Conservation (phyloP, 495 filamentous ascomycete species). For the Xylaria cubensis region DNA sequence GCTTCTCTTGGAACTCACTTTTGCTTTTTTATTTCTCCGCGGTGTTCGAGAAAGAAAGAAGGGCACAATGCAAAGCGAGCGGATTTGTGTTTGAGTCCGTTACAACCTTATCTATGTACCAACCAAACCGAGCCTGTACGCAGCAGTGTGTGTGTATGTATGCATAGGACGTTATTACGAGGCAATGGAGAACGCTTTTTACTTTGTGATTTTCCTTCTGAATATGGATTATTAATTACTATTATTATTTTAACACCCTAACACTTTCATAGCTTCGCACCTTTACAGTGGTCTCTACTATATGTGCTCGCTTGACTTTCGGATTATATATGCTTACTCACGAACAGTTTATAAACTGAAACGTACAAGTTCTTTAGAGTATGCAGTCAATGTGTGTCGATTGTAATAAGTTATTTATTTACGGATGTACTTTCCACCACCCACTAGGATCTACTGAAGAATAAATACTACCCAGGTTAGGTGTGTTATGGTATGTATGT, state of each 20-base stretch:
- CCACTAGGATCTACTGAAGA: background rate
- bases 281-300: background rate
- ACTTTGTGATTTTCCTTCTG: constrained; percentile 8
- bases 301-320: background rate
- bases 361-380: too few relatives aligned
- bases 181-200: constrained; percentile 21
- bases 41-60: background rate
- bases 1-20: background rate
- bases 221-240: background rate
- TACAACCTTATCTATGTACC: background rate
- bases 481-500: background rate
- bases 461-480: background rate
- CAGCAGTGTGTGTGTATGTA: constrained; percentile 30
- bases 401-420: constrained; percentile 10
- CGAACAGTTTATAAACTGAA: too few relatives aligned
- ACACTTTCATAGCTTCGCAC: background rate
- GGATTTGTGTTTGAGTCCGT: background rate
- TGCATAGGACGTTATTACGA: constrained; percentile 26
- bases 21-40: background rate
- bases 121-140: constrained; percentile 8
- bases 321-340: too few relatives aligned
- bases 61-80: background rate
- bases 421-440: constrained; percentile 2
- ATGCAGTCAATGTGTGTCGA: background rate
- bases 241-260: background rate